These are phyloP conservation scores for Xylariaceae sp. DNA, from an alignment of 2,329 filamentous ascomycete genomes.

Conservation along the genomic window DNA sequence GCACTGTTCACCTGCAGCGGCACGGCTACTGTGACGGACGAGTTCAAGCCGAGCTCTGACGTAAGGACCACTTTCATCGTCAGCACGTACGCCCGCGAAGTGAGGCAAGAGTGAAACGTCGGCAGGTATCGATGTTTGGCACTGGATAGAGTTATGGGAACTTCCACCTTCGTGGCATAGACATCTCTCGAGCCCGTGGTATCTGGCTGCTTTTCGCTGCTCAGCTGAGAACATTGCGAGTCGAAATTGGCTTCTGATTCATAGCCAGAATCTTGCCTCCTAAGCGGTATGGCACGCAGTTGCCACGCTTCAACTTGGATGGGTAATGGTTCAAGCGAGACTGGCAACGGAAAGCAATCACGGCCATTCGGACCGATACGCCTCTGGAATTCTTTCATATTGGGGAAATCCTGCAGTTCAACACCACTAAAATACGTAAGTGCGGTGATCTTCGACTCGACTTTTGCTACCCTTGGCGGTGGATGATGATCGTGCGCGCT, in stretches of 20 bases:
- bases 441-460: conserved; percentile 47
- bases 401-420: conserved; percentile 44
- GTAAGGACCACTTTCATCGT: conserved; percentile 39
- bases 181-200: conserved; percentile 25
- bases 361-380: conserved; percentile 36
- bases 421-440: conserved; percentile 49
- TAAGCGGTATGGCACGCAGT: conserved; percentile 31
- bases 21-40: conserved; percentile 41
- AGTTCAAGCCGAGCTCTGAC: conserved; percentile 33
- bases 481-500: conserved; percentile 37
- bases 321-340: conserved; percentile 36
- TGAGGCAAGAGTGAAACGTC: conserved; percentile 54
- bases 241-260: conserved; percentile 31
- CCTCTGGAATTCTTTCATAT: conserved; percentile 42
- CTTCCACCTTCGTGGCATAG: conserved; percentile 40
- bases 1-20: conserved; percentile 48
- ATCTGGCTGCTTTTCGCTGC: background rate
- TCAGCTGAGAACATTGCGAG: conserved; percentile 25
- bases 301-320: conserved; percentile 39
- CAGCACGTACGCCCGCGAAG: conserved; percentile 50
- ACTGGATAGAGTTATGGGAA: conserved; percentile 46
- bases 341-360: conserved; percentile 43
- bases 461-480: conserved; percentile 45
- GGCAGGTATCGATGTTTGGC: conserved; percentile 48
- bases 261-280: conserved; percentile 51